Conservation (phyloP, 164 flowering plant species). For the Liriodendron chinense region DNA sequence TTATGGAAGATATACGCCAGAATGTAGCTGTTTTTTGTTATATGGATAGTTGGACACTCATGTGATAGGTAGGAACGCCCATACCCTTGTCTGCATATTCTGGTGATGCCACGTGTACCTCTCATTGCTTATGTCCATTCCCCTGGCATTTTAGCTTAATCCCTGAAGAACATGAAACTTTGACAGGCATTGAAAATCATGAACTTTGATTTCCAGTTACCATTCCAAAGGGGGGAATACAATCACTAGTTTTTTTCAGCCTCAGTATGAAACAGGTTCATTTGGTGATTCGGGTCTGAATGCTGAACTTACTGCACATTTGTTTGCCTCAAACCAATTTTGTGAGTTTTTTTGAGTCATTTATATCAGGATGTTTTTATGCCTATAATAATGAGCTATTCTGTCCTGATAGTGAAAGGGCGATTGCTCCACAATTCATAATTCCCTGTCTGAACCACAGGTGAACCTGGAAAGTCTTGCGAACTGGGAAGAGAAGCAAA, state of each 20-base stretch:
- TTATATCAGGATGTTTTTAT: background rate
- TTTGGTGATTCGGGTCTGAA: background rate
- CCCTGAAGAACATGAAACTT: background rate
- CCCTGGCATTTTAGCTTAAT: background rate
- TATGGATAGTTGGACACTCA: background rate
- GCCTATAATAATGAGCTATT: background rate
- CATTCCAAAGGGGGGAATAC: no score
- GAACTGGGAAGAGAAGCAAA: constrained; percentile 95
- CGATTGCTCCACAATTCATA: constrained; percentile 1
- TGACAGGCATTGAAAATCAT: background rate
- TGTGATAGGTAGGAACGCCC: background rate
- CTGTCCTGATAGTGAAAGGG: background rate
- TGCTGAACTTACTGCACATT: background rate
- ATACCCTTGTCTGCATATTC: background rate
- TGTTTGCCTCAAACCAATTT: background rate
- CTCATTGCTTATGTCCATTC: background rate
- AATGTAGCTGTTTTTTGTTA: background rate
- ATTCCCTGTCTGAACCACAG: constrained; percentile 32
- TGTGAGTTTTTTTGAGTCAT: background rate
- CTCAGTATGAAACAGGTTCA: background rate
- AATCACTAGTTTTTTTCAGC: background rate
- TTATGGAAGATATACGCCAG: background rate
- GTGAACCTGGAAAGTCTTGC: constrained; percentile 85
- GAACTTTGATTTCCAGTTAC: no score
- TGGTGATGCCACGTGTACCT: background rate